Conservation (phyloP, 2,329 filamentous ascomycete species). For the Phialocephala sp. region DNA sequence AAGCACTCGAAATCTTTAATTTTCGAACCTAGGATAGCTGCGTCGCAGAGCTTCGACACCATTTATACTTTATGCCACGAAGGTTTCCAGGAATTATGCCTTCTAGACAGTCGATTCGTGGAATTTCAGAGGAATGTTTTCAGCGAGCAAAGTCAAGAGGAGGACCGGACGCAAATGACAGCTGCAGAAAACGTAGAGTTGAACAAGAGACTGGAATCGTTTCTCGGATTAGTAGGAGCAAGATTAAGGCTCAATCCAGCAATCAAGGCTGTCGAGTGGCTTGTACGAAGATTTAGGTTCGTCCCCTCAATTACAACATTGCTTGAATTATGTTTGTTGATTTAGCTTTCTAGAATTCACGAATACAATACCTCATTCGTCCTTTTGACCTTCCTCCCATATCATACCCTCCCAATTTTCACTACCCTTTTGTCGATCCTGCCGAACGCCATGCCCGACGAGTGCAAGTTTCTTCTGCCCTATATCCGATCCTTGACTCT, state of each 20-base stretch:
- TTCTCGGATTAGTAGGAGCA: constrained; percentile 79
- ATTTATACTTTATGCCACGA: constrained; percentile 87
- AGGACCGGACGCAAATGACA: constrained; percentile 87
- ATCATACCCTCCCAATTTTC: constrained; percentile 86
- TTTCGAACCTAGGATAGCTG: constrained; percentile 85
- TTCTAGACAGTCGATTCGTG: constrained; percentile 79
- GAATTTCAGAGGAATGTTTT: constrained; percentile 82
- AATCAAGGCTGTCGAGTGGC: constrained; percentile 92
- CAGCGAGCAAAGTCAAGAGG: constrained; percentile 88
- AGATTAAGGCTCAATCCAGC: constrained; percentile 84
- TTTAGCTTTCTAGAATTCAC: constrained; percentile 69
- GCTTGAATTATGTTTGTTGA: constrained; percentile 4
- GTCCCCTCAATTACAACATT: constrained; percentile 31
- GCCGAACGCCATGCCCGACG: constrained; percentile 72
- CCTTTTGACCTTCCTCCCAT: constrained; percentile 88
- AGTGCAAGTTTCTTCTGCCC: constrained; percentile 84
- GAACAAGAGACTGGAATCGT: constrained; percentile 77
- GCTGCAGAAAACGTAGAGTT: constrained; percentile 81
- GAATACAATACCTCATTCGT: constrained; percentile 84
- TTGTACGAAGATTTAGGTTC: constrained; percentile 87
- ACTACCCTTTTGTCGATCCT: constrained; percentile 86
- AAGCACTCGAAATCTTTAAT: constrained; percentile 94
- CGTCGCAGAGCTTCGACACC: constrained; percentile 87
- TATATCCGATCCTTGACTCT: constrained; percentile 80
- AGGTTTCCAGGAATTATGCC: constrained; percentile 90